A percentile compares a stretch with the other conserved stretches of the same genome.
Conservation (phyloP, 2,329 filamentous ascomycete species). For the Monilinia fructicola region DNA sequence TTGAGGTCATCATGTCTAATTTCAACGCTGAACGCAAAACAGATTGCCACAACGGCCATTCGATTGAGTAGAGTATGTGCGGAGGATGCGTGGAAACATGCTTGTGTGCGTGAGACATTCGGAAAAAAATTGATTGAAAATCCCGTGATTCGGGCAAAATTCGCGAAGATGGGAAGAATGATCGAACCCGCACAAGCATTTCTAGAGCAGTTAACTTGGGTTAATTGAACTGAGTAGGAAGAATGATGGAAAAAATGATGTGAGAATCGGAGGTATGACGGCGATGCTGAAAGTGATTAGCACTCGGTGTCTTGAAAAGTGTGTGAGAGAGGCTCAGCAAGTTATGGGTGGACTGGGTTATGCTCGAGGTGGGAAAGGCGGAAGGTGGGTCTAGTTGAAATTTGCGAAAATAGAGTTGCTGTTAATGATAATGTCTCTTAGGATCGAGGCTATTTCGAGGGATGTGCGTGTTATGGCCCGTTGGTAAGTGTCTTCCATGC, state of each 20-base stretch:
- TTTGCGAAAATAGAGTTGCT: conserved; percentile 7
- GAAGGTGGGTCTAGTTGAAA: conserved; percentile 31
- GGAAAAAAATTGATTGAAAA: conserved; percentile 57
- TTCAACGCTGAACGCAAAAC: conserved; percentile 61
- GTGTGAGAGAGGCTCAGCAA: conserved; percentile 55
- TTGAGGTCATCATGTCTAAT: conserved; percentile 59
- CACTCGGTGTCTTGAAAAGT: conserved; percentile 53
- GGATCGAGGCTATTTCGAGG: conserved; percentile 54
- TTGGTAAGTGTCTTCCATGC: conserved; percentile 33
- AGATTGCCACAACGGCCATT: conserved; percentile 56
- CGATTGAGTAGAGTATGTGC: conserved; percentile 57
- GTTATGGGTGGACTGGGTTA: conserved; percentile 55
- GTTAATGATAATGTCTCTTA: conserved; percentile 25
- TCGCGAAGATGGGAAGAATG: conserved; percentile 57
- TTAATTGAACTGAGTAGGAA: conserved; percentile 35
- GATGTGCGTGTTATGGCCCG: conserved; percentile 50
- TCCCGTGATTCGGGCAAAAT: conserved; percentile 59
- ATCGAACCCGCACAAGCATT: conserved; percentile 63
- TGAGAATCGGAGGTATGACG: conserved; percentile 52
- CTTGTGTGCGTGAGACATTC: conserved; percentile 55
- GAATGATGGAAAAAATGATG: conserved; percentile 34
- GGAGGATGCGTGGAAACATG: conserved; percentile 53
- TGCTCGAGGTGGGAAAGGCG: conserved; percentile 50
- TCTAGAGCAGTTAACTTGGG: conserved; percentile 58
- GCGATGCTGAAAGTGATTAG: conserved; percentile 53